Evolutionary conservation across 2,329 filamentous ascomycete genomes (phyloP).

Genomic region (Nigrograna mackinnonii): DNA sequence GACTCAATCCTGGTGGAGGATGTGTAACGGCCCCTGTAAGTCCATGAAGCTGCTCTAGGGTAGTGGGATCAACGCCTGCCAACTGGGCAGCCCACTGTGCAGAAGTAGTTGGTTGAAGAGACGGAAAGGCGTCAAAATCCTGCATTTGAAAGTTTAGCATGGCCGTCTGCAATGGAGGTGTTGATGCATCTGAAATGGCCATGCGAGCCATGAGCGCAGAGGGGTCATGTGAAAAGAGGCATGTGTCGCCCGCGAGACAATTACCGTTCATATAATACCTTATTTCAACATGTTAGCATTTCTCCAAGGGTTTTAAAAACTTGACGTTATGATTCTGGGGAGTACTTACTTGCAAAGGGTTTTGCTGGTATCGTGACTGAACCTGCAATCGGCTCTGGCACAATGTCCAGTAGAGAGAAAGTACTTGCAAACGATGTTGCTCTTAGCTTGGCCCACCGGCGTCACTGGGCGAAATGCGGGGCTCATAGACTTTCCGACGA

Average conservation of each 20-base stretch:
- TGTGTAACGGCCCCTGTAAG: slow-evolving; percentile 45
- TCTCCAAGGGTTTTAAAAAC: background rate
- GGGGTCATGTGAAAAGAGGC: slow-evolving; percentile 96
- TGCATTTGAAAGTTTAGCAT: slow-evolving; percentile 76
- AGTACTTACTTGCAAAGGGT: slow-evolving; percentile 93
- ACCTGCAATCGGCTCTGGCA: slow-evolving; percentile 91
- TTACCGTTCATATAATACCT: slow-evolving; percentile 97
- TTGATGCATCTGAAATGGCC: slow-evolving; percentile 69
- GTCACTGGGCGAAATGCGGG: slow-evolving; percentile 73
- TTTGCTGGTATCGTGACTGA: slow-evolving; percentile 93
- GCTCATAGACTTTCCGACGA: slow-evolving; percentile 90
- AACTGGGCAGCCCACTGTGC: slow-evolving; percentile 46
- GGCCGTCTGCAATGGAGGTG: slow-evolving; percentile 65
- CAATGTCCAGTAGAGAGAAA: slow-evolving; percentile 96
- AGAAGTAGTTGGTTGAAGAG: slow-evolving; percentile 58
- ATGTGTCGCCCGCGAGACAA: slow-evolving; percentile 89
- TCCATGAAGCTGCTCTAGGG: slow-evolving; percentile 48
- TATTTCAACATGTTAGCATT: slow-evolving; percentile 25
- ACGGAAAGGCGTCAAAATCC: slow-evolving; percentile 84
- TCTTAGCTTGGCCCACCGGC: slow-evolving; percentile 76
- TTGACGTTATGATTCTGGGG: slow-evolving; percentile 4
- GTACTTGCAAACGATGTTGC: slow-evolving; percentile 94
- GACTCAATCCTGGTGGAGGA: slow-evolving; percentile 72
- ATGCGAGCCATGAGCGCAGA: slow-evolving; percentile 83
- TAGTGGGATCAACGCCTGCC: slow-evolving; percentile 43